Conservation (phyloP, 495 filamentous ascomycete genomes). For the Penicillium diatomitis region DNA sequence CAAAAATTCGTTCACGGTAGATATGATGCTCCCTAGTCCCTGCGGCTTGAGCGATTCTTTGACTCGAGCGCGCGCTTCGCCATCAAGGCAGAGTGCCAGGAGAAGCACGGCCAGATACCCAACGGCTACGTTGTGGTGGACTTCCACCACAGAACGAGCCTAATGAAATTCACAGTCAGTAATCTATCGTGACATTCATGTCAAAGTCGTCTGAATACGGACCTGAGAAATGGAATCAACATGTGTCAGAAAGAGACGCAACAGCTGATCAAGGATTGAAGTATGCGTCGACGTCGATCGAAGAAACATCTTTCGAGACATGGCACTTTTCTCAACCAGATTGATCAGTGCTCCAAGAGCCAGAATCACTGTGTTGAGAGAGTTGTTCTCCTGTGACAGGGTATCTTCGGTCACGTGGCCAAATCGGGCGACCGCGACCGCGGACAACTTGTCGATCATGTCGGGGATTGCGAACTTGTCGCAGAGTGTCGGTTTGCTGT, state of each 20-base stretch:
- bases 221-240: slow-evolving; percentile 39
- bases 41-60: slow-evolving; percentile 44
- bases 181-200: not conserved
- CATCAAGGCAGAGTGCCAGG: slow-evolving; percentile 62
- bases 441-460: slow-evolving; percentile 47
- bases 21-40: slow-evolving; percentile 54
- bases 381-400: slow-evolving; percentile 35
- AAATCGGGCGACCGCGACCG: slow-evolving; percentile 37
- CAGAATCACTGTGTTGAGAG: slow-evolving; percentile 66
- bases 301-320: slow-evolving; percentile 37
- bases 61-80: slow-evolving; percentile 42
- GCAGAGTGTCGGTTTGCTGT: slow-evolving; percentile 63
- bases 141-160: slow-evolving; percentile 77
- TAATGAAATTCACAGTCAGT: slow-evolving; percentile 21
- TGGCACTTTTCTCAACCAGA: slow-evolving; percentile 65
- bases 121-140: slow-evolving; percentile 77
- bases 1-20: slow-evolving; percentile 80
- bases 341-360: slow-evolving; percentile 83
- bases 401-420: slow-evolving; percentile 28
- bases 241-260: slow-evolving; percentile 32
- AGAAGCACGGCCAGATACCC: slow-evolving; percentile 86
- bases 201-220: slow-evolving; percentile 9
- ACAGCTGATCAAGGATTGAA: slow-evolving; percentile 32
- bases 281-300: slow-evolving; percentile 8
- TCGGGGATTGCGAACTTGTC: slow-evolving; percentile 51